These are phyloP conservation scores for Lathyrus tuberosus DNA, from an alignment of 306 rosid species.

Conservation along the genomic window DNA sequence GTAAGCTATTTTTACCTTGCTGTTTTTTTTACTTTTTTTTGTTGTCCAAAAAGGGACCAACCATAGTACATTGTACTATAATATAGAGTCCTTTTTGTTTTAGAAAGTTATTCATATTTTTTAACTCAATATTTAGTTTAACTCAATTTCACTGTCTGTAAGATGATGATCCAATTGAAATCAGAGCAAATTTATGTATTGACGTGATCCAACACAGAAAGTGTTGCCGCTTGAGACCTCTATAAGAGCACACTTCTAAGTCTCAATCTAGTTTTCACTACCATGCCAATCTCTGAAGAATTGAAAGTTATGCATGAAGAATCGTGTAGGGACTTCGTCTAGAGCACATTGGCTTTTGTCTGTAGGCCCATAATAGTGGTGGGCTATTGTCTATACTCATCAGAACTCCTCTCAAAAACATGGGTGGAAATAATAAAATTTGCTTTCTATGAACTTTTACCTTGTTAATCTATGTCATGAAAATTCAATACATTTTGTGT, in stretches of 20 bases:
- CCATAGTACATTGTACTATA: neutral
- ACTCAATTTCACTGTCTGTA: too few relatives aligned
- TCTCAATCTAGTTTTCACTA: too few relatives aligned
- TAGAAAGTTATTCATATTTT: conserved; percentile 10
- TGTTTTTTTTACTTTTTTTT: conserved; percentile 8
- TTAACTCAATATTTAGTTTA: too few relatives aligned
- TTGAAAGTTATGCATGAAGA: conserved; percentile 1
- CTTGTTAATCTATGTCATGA: neutral
- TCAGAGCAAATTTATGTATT: too few relatives aligned
- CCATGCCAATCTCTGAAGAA: too few relatives aligned
- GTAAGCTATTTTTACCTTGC: neutral
- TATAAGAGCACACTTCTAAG: too few relatives aligned
- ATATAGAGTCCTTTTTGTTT: conserved; percentile 14
- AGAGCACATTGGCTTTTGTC: neutral
- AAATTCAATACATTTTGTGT: neutral
- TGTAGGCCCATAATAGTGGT: neutral
- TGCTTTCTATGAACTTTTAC: neutral
- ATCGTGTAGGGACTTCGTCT: neutral
- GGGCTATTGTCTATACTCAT: neutral
- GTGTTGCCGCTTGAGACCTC: too few relatives aligned
- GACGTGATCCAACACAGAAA: too few relatives aligned
- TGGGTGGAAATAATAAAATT: neutral
- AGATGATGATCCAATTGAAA: too few relatives aligned
- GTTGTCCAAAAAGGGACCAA: conserved; percentile 35
- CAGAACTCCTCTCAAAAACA: neutral